phyloP scores from a whole-genome alignment of 352 stramenopile species.

The Blastocystis sp. region DNA sequence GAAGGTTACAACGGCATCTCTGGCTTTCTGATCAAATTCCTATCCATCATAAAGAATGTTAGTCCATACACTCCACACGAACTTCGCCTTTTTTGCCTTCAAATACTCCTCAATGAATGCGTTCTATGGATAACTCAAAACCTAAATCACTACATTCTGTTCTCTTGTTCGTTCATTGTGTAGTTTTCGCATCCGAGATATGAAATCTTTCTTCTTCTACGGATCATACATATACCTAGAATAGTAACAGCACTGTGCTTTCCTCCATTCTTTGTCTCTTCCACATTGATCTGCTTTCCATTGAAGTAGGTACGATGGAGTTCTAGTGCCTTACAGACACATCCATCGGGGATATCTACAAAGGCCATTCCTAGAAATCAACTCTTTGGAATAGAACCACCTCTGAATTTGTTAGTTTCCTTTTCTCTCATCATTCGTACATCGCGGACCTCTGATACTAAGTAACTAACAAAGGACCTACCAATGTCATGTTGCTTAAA shows the following conservation, averaged over 20 bases:
- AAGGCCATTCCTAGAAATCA: conserved; percentile 44
- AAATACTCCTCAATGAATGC: not conserved
- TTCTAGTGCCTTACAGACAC: conserved; percentile 46
- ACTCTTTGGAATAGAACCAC: not conserved
- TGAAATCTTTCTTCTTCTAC: conserved; percentile 53
- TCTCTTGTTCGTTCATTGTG: not conserved
- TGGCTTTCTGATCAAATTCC: conserved; percentile 47
- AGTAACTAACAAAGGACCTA: not conserved
- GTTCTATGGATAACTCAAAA: not conserved
- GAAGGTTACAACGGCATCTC: conserved; percentile 24
- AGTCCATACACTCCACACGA: not conserved
- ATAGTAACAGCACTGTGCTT: conserved; percentile 20
- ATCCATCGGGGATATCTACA: conserved; percentile 52
- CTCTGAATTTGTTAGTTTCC: conserved; percentile 52
- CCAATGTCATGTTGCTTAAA: conserved; percentile 42
- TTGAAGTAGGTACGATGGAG: conserved; percentile 58
- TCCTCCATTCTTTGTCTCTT: conserved; percentile 61
- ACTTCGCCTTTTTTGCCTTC: conserved; percentile 5
- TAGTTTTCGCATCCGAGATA: conserved; percentile 33
- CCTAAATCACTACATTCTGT: not conserved
- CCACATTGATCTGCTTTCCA: conserved; percentile 49
- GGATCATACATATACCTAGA: not conserved
- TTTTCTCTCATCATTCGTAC: conserved; percentile 51
- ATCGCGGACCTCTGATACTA: not conserved
- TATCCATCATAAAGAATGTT: not conserved